These are phyloP conservation scores for Erysimum pusillum DNA, from an alignment of 441 rosid species.

Conservation along the genomic window DNA sequence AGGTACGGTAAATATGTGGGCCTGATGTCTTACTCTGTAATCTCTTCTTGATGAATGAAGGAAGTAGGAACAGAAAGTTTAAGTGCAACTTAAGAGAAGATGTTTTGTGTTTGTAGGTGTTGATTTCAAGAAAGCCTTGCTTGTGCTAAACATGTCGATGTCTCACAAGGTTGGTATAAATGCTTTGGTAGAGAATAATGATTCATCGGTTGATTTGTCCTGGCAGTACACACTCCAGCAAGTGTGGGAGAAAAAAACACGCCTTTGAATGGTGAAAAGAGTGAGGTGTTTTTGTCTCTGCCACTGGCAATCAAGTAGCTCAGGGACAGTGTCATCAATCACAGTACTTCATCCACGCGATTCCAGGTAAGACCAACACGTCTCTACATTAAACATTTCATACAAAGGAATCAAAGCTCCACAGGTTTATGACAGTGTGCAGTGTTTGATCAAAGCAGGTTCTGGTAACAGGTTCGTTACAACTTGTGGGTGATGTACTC, in stretches of 20 bases:
- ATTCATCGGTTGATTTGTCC: conserved; percentile 81
- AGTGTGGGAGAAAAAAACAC: conserved; percentile 65
- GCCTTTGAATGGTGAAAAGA: too few species aligned
- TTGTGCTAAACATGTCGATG: conserved; percentile 88
- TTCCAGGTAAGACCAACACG: too few species aligned
- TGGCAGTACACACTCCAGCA: conserved; percentile 90
- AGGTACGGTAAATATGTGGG: conserved; percentile 63
- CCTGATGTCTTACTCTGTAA: too few species aligned
- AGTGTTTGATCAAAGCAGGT: conserved; percentile 54
- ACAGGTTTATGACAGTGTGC: not conserved
- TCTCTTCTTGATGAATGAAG: too few species aligned
- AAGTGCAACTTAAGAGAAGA: not conserved
- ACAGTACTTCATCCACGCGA: too few species aligned
- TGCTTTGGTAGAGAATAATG: conserved; percentile 50
- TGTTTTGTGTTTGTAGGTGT: conserved; percentile 56
- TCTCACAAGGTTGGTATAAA: conserved; percentile 80
- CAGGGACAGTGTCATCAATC: too few species aligned
- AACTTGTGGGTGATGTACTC: conserved; percentile 91
- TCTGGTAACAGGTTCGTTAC: conserved; percentile 91
- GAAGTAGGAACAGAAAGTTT: too few species aligned
- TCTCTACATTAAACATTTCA: too few species aligned
- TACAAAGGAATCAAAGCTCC: too few species aligned
- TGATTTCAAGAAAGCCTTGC: conserved; percentile 84
- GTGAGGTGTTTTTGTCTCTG: too few species aligned
- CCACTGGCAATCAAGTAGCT: too few species aligned